These are phyloP conservation scores for Moringa oleifera DNA, from an alignment of 345 rosid genomes.

Conservation along the genomic window DNA sequence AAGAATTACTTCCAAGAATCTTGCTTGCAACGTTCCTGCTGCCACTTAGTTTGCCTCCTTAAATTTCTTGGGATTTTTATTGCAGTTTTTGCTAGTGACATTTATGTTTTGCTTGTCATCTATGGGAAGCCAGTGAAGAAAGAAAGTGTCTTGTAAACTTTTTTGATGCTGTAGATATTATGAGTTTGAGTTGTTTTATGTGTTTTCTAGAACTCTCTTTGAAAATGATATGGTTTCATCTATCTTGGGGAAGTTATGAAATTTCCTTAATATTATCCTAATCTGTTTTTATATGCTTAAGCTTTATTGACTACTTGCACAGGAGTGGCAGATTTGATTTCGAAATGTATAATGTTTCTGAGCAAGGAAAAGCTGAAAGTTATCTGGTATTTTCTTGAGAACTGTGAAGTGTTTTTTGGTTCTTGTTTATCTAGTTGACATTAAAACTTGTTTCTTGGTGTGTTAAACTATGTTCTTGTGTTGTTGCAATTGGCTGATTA, in stretches of 20 bases:
- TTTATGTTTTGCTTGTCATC: neutral
- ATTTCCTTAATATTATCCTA: neutral
- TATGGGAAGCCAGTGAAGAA: neutral
- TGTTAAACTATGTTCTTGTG: neutral
- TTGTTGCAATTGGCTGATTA: constrained; percentile 2
- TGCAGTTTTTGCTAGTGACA: neutral
- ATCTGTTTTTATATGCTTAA: neutral
- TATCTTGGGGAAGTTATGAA: neutral
- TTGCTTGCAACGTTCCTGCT: neutral
- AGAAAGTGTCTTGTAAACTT: neutral
- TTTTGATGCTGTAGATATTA: neutral
- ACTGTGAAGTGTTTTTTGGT: neutral
- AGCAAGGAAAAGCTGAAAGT: constrained; percentile 28
- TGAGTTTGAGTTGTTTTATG: neutral
- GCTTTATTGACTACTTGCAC: neutral
- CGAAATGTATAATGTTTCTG: constrained; percentile 34
- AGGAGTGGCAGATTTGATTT: constrained; percentile 36
- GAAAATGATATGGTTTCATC: neutral
- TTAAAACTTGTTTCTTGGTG: constrained; percentile 1
- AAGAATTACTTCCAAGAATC: neutral
- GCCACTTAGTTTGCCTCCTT: neutral
- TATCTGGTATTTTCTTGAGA: constrained; percentile 25
- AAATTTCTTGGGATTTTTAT: neutral
- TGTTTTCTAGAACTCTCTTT: too few relatives aligned
- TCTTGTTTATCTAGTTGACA: neutral